Evolutionary conservation across 257 asterid species (phyloP).

Genomic region (Rauvolfia tetraphylla): DNA sequence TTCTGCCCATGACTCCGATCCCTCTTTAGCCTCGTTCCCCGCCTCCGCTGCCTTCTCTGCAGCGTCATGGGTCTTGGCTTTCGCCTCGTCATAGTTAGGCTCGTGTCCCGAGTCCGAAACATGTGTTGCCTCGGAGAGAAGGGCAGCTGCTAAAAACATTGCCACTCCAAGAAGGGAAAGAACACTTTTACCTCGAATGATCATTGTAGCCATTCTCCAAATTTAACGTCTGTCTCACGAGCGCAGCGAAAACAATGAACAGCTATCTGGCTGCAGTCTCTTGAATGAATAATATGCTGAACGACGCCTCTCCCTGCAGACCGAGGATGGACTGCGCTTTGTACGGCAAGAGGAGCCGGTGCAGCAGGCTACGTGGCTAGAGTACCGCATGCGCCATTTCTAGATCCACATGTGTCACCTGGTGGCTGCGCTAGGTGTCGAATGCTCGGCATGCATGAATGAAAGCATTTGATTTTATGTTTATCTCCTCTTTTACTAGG

Average conservation of each 20-base stretch:
- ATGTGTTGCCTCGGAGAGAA: neutral
- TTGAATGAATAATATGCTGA: too few species aligned
- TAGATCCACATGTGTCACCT: conserved; percentile 2
- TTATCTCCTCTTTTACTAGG: neutral
- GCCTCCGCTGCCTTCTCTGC: conserved; percentile 21
- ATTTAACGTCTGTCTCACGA: too few species aligned
- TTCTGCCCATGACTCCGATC: conserved; percentile 49
- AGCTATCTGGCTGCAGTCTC: too few species aligned
- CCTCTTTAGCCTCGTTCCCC: conserved; percentile 23
- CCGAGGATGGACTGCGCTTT: too few species aligned
- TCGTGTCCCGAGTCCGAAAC: neutral
- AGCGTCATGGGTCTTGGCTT: conserved; percentile 1
- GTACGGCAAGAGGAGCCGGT: neutral
- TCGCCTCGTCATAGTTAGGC: conserved; percentile 5
- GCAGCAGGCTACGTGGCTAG: conserved; percentile 13
- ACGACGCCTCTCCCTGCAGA: too few species aligned
- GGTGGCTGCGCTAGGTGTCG: neutral
- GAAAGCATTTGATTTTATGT: neutral
- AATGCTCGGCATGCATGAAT: neutral
- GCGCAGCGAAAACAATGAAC: too few species aligned
- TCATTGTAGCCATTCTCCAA: neutral
- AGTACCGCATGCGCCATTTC: neutral
- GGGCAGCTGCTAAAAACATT: neutral
- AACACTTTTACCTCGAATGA: neutral
- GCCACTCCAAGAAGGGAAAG: neutral